Percentiles rank a stretch among this genome's conserved stretches.
These are phyloP conservation scores for Allium fistulosum DNA, from an alignment of 106 monocot genomes.

Conservation along the genomic window DNA sequence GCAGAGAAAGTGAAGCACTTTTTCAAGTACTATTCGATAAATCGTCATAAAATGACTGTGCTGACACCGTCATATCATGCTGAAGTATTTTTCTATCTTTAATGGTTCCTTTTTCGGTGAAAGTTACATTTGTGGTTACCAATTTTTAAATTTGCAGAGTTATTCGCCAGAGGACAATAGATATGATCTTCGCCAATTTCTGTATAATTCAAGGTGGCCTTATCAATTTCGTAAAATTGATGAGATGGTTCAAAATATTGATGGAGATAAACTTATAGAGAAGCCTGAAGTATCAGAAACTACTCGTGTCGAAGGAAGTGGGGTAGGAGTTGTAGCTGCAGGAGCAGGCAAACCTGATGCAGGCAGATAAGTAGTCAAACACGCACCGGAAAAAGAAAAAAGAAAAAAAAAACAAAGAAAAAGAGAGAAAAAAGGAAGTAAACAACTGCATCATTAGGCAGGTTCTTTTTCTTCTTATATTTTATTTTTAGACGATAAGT, in stretches of 20 bases:
- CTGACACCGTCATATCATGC: constrained; percentile 98
- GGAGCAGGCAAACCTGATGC: constrained; percentile 57
- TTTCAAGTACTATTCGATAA: constrained; percentile 97
- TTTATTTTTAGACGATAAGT: too few species aligned
- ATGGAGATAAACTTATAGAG: constrained; percentile 11
- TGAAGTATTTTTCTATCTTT: constrained; percentile 44
- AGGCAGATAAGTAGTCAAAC: constrained; percentile 18
- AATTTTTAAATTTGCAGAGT: constrained; percentile 38
- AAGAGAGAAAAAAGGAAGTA: too few species aligned
- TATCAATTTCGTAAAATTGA: constrained; percentile 95
- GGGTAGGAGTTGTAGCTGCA: constrained; percentile 65
- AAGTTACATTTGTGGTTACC: background rate
- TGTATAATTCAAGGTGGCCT: constrained; percentile 96
- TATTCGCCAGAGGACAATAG: constrained; percentile 98
- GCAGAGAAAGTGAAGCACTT: constrained; percentile 96
- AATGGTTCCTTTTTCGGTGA: background rate
- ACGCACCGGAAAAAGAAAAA: background rate
- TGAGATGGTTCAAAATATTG: constrained; percentile 50
- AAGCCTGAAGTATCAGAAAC: too few species aligned
- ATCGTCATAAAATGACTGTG: constrained; percentile 98
- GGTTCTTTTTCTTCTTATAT: too few species aligned
- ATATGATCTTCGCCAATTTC: constrained; percentile 93
- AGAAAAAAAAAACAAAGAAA: background rate
- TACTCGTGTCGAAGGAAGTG: constrained; percentile 20
- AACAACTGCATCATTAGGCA: too few species aligned